Base-by-base conservation (phyloP, 2,329 filamentous ascomycete species). In the Clathrospora elynae region DNA sequence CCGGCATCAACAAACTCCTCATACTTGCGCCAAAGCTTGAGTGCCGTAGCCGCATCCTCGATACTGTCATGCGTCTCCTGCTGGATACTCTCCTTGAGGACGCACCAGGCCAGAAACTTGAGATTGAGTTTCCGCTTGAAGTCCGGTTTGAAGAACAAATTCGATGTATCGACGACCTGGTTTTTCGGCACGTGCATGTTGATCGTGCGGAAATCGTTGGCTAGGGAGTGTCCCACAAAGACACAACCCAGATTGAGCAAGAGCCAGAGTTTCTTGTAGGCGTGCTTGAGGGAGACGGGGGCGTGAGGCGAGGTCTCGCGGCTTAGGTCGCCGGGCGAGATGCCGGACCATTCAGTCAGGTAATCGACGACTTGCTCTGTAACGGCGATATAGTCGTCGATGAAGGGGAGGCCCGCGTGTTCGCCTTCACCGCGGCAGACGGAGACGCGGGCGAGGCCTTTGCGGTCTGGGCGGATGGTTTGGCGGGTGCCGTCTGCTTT, bases 211-310 rank as follows among this genome's bases (percentile, higher is more conserved):
- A 99, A 97, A 71, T 99, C 93, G 58, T 93, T 92, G 55, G 89
- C 89, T 28, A 99, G 78, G 3, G 92, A 92, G 63, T 99, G 93
- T 2, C 93, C 93, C 4, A 99, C 81, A 67, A 99, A 99, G 51
- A 88, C 83, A 72, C 90, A 96, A 33, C 93, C 93, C 0, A 97
- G 79, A 65, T 99, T 99, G 20, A 99, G 81, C 12, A 99, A 79
- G 11, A 97, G 82, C 95, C 95, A 99, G 19, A 99, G 83, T 70
- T 96, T 96, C 73, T 99, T 99, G 78, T 97, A 99, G 1, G 89
- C 91, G 44, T 88, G 82, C 68, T 99, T 99, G 26, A 97, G 78
- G 2, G 87, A 81, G 6, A 97, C 85, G 0, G 97, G 81, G 40
- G 90, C 89, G 70, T 96, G 92, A 39, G 80, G 82, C 29, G 87